Evolutionary conservation across 1,139 yeast species (phyloP).

Genomic region (Meyerozyma smithsonii): DNA sequence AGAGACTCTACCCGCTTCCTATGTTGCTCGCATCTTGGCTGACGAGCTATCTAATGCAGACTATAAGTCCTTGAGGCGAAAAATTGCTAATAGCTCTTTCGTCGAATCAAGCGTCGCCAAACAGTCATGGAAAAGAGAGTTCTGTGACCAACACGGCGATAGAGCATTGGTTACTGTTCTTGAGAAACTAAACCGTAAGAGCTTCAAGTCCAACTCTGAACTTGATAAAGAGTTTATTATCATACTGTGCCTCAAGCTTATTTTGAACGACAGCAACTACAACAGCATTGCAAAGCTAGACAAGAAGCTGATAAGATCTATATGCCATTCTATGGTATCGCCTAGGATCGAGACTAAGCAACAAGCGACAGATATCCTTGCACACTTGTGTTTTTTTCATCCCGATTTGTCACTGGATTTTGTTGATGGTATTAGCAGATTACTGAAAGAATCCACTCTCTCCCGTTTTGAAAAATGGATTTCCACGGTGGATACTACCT

Average conservation of each 20-base stretch:
- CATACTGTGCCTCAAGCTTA: constrained; percentile 34
- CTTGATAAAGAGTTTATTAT: constrained; percentile 38
- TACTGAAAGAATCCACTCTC: background rate
- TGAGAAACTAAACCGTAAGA: constrained; percentile 16
- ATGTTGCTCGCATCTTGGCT: constrained; percentile 11
- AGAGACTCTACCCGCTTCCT: constrained; percentile 10
- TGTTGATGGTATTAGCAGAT: background rate
- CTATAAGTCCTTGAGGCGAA: constrained; percentile 10
- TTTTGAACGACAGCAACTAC: constrained; percentile 20
- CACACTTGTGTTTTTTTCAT: constrained; percentile 27
- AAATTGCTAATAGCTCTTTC: constrained; percentile 1
- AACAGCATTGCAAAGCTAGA: constrained; percentile 5
- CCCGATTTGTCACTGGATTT: constrained; percentile 2
- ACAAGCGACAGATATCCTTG: constrained; percentile 40
- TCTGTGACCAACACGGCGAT: constrained; percentile 13
- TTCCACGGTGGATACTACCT: constrained; percentile 7
- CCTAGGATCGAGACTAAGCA: constrained; percentile 40
- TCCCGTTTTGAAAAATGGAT: constrained; percentile 4
- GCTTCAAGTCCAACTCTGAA: constrained; percentile 32
- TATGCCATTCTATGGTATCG: constrained; percentile 35
- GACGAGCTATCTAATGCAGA: constrained; percentile 11
- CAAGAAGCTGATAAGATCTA: constrained; percentile 28
- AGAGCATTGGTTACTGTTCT: constrained; percentile 8
- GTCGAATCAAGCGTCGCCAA: constrained; percentile 11
- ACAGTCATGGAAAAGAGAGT: constrained; percentile 10